Percentiles rank a stretch among this genome's conserved stretches.
Evolutionary conservation across 768 basidiomycete species (phyloP).

Genomic region (Sarcodon aspratus): DNA sequence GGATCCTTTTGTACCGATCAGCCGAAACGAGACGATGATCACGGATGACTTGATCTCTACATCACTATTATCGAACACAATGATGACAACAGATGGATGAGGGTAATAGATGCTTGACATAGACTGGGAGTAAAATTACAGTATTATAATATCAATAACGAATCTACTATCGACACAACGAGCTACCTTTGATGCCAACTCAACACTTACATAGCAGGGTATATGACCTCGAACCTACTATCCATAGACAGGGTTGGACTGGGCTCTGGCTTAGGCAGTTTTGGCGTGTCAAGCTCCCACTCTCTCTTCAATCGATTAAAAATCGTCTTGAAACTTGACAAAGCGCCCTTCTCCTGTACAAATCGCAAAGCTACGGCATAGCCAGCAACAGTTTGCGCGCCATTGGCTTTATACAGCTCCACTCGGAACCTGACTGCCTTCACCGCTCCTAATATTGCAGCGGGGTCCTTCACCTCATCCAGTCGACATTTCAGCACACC

Average conservation of each 20-base stretch:
- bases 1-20: background rate
- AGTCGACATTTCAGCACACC: conserved; percentile 69
- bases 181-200: background rate
- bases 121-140: too few relatives aligned
- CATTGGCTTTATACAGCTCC: conserved; percentile 42
- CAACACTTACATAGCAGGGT: conserved; percentile 3
- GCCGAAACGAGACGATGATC: background rate
- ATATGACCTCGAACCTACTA: background rate
- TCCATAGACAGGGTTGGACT: conserved; percentile 19
- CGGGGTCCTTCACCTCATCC: conserved; percentile 51
- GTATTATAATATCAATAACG: too few relatives aligned
- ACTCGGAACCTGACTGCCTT: conserved; percentile 79
- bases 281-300: conserved; percentile 54
- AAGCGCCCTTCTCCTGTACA: conserved; percentile 80
- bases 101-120: too few relatives aligned
- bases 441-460: conserved; percentile 37
- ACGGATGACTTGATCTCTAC: background rate
- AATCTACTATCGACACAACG: conserved; percentile 8
- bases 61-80: too few relatives aligned
- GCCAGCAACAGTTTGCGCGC: conserved; percentile 30
- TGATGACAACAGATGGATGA: too few relatives aligned
- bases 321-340: conserved; percentile 69
- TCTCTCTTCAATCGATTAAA: conserved; percentile 51
- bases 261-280: conserved; percentile 5
- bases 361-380: conserved; percentile 52